Conservation (phyloP, 129 eudicot species). For the Flaveria brownii region DNA sequence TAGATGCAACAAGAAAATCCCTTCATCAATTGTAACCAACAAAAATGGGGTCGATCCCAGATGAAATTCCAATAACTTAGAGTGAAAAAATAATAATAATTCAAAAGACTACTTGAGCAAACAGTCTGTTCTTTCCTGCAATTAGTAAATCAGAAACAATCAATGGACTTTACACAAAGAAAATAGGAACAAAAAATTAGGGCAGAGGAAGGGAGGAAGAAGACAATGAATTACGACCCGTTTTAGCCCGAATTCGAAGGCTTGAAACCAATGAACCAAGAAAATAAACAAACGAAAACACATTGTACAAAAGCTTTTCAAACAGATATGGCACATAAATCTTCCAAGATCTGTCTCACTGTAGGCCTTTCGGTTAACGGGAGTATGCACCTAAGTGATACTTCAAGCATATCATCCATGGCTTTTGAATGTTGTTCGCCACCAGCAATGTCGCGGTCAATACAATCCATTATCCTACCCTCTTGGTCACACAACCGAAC, state of each 20-base stretch:
- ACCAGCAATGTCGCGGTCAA: slow-evolving; percentile 77
- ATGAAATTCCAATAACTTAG: slow-evolving; percentile 7
- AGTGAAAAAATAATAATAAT: slow-evolving; percentile 20
- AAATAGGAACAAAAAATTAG: slow-evolving; percentile 38
- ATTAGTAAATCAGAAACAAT: slow-evolving; percentile 42
- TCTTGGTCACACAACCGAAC: slow-evolving; percentile 88
- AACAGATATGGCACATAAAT: slow-evolving; percentile 68
- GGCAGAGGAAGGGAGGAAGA: slow-evolving; percentile 22
- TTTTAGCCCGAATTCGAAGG: slow-evolving; percentile 37
- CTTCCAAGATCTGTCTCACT: slow-evolving; percentile 81
- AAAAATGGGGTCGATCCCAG: slow-evolving; percentile 18
- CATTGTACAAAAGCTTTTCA: slow-evolving; percentile 53
- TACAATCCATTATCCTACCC: slow-evolving; percentile 88
- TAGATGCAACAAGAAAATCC: slow-evolving; percentile 17
- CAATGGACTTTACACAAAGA: slow-evolving; percentile 45
- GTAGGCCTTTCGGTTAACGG: slow-evolving; percentile 92
- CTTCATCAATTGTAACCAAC: slow-evolving; percentile 13
- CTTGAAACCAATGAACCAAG: slow-evolving; percentile 42
- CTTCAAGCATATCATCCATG: slow-evolving; percentile 88
- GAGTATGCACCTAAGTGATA: slow-evolving; percentile 85
- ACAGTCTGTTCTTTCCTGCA: slow-evolving; percentile 45
- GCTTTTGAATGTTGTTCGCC: slow-evolving; percentile 71
- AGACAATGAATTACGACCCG: slow-evolving; percentile 41
- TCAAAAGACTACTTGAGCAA: slow-evolving; percentile 25
- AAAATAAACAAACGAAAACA: slow-evolving; percentile 36